Percentiles rank a stretch among this genome's conserved stretches.
Evolutionary conservation across 2,329 filamentous ascomycete species (phyloP).

Genomic region (Neopestalotiopsis rosae): DNA sequence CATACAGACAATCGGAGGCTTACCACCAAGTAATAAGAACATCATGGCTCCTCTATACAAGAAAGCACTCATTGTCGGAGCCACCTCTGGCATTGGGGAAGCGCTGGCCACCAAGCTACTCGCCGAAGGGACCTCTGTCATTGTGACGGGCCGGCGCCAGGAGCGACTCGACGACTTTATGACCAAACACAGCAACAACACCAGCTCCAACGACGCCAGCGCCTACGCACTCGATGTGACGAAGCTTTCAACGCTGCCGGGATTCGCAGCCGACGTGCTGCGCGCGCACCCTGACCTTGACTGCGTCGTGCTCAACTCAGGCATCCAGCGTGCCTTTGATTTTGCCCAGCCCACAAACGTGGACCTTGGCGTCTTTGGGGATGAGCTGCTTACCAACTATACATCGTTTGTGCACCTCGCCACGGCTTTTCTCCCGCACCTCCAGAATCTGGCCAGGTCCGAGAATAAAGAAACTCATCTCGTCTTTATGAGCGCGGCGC

Average conservation of each 20-base stretch:
- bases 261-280: too few species aligned
- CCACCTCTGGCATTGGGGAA: slow-evolving; percentile 34
- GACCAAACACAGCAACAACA: slow-evolving; percentile 4
- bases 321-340: slow-evolving; percentile 46
- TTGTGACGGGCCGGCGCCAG: slow-evolving; percentile 60
- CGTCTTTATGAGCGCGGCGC: slow-evolving; percentile 39
- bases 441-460: slow-evolving; percentile 27
- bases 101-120: slow-evolving; percentile 41
- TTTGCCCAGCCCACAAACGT: slow-evolving; percentile 45
- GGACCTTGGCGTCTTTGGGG: slow-evolving; percentile 37
- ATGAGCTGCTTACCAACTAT: slow-evolving; percentile 48
- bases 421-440: slow-evolving; percentile 46
- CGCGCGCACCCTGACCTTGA: slow-evolving; percentile 47
- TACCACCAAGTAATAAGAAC: too few species aligned
- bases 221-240: too few species aligned
- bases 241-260: neutral
- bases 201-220: too few species aligned
- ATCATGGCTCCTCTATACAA: slow-evolving; percentile 35
- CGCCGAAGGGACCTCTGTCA: slow-evolving; percentile 54
- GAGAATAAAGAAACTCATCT: slow-evolving; percentile 45
- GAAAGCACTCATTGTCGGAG: slow-evolving; percentile 34
- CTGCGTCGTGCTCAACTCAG: slow-evolving; percentile 52
- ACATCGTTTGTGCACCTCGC: slow-evolving; percentile 44
- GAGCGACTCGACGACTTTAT: slow-evolving; percentile 44
- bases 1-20: too few species aligned